Base-by-base conservation (phyloP, 257 asterid genomes). In the Pogostemon cablin region DNA sequence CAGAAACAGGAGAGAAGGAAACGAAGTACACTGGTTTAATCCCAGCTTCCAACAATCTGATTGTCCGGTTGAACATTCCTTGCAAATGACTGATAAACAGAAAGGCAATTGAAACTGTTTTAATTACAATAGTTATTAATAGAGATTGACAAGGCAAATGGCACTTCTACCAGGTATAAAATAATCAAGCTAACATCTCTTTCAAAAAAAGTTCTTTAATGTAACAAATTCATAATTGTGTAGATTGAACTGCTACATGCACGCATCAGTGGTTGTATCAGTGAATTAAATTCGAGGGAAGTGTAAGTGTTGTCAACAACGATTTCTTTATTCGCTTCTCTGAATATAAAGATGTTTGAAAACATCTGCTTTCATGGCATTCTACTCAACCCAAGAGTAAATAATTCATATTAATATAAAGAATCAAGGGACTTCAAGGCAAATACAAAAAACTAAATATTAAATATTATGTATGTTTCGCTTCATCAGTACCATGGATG, bases 21-120 rank as follows among this genome's bases (percentile, higher is more conserved):
- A 61, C 65, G 65, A 72, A 38, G 84, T 89, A 95, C 98, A 84
- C 95, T 58, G 99, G 99, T 83, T 91, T 95, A 58, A 95, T 91
- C 82, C 99, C 99, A 75, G 99, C 98, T 83, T 95, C 99, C 85
- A 95, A 73, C 77, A 95, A 92, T 83, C 98, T 86, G 76, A 91
- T 95, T 11, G 99, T 95, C 83, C 99, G 82, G 0, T 87, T 43
- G 79, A 95, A 91, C 98, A 95, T 91, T 63, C 98, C 99, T 75
- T 87, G 96, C 87, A 91, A 81, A 83, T 95, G 98, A 81, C 99
- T 95, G 81, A 54, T 65, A 47, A 49, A 67, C 67, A 81, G 38
- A 65, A 54, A 56, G 43, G 66, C 6, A 5, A 32, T 67, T 7
- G 11, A 48, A 72, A 55, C 40, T 40, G 41, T 64, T 53, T 35